Evolutionary conservation across 1,284 basidiomycete genomes (phyloP), one percentile per base, ranked within the genome.

Genomic region (Pterulicium gracile): DNA sequence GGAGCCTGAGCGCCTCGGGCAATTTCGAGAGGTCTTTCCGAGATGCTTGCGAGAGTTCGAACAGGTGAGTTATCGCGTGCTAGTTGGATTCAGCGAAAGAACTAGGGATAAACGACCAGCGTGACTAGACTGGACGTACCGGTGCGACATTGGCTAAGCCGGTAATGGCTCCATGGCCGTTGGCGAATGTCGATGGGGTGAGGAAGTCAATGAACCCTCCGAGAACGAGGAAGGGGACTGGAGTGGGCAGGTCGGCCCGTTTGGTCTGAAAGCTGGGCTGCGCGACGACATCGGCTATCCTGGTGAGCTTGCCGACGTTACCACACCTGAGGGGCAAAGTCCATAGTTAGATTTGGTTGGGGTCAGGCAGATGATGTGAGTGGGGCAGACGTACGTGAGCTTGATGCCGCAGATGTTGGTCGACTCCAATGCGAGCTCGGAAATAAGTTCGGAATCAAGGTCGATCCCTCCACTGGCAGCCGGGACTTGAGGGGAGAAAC

Each of bases 261-360:
- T 64, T 57, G 32, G 69, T 59, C 24, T 65, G 55, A 63, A 89
- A 90, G 2, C 67, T 63, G 2, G 73, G 56, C n/a, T 70, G 64
- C 15, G 81, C 73, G 3, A 89, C 77, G 3, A 72, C 70, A 23
- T 78, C 79, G 40, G 81, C 79, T 53, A 95, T 84, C 48, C 91
- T 77, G 19, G 85, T 88, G 54, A 93, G 73, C 65, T 95, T 95
- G 47, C 91, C 91, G 50, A 95, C 86, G 52, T 86, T 87, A 36
- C 88, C 89, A 58, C 91, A 94, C 22, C 87, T 89, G 56, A 24
- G 42, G 36, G 32, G 42, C 12, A 3, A 23, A 41, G 36, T 43
- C 52, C 18, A 46, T 4, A 35, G 23, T 14, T 5, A 42, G 34
- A 45, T 41, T 17, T 20, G 35, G n/a, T 40, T 24, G 40, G 23